Evolutionary conservation across 2,329 filamentous ascomycete species (phyloP).

Genomic region (Penicillium sp.): DNA sequence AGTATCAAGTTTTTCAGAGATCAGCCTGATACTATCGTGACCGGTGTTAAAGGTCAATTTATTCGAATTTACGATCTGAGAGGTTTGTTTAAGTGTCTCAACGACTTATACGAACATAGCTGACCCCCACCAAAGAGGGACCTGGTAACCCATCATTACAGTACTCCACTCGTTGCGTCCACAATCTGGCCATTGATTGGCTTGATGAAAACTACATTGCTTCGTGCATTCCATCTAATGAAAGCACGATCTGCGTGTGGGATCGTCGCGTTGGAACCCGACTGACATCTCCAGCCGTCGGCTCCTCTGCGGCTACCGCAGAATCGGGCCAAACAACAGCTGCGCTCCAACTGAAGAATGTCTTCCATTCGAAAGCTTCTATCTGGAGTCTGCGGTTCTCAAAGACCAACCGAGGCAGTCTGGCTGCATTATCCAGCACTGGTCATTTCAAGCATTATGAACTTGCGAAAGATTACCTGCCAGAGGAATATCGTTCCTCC

Average conservation of each 20-base stretch:
- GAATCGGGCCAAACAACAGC: constrained; percentile 46
- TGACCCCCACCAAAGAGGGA: constrained; percentile 28
- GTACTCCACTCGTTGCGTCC: constrained; percentile 60
- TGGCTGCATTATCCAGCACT: constrained; percentile 60
- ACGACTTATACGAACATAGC: neutral
- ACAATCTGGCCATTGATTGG: constrained; percentile 65
- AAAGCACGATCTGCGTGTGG: constrained; percentile 63
- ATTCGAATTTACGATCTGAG: constrained; percentile 64
- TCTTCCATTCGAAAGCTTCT: constrained; percentile 53
- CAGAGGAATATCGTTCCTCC: constrained; percentile 40
- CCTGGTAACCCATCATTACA: constrained; percentile 46
- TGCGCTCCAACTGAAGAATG: constrained; percentile 59
- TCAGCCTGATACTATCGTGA: constrained; percentile 62
- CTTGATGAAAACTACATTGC: constrained; percentile 67
- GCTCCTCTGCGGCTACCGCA: constrained; percentile 26
- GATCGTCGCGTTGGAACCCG: constrained; percentile 55
- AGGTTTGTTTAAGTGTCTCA: constrained; percentile 43
- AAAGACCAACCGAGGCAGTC: constrained; percentile 57
- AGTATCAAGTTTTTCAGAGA: constrained; percentile 65
- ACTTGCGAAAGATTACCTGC: constrained; percentile 52
- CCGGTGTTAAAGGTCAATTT: constrained; percentile 62
- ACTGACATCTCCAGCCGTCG: constrained; percentile 38
- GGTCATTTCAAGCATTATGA: constrained; percentile 61
- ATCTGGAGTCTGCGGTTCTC: constrained; percentile 66
- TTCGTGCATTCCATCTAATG: constrained; percentile 56